A percentile compares a stretch with the other conserved stretches of the same genome.
Conservation (phyloP, 148 eudicot genomes). For the Vaccinium corymbosum region DNA sequence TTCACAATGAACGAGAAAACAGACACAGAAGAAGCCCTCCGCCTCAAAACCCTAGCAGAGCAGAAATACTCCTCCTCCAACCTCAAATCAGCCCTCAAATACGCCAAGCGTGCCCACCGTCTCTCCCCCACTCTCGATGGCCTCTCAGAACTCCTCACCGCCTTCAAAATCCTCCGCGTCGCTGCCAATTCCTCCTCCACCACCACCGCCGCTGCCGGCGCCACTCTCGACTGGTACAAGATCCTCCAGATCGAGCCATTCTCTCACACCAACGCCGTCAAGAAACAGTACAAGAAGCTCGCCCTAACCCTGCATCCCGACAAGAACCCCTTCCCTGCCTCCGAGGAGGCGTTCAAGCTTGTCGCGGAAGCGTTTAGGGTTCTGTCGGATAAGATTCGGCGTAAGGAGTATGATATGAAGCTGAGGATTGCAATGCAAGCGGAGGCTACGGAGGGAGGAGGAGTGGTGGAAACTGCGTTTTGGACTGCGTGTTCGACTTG, state of each 20-base stretch:
- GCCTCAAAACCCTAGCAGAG: constrained; percentile 61
- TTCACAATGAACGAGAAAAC: constrained; percentile 11
- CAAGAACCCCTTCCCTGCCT: constrained; percentile 42
- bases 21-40: constrained; percentile 34
- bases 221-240: constrained; percentile 41
- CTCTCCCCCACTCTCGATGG: constrained; percentile 45
- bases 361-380: constrained; percentile 56
- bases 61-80: constrained; percentile 40
- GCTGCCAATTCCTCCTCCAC: constrained; percentile 20
- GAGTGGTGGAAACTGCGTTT: constrained; percentile 28
- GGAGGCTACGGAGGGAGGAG: constrained; percentile 27
- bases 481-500: constrained; percentile 57
- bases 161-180: constrained; percentile 45
- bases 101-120: constrained; percentile 42
- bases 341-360: constrained; percentile 63
- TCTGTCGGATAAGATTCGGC: constrained; percentile 45
- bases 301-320: constrained; percentile 66
- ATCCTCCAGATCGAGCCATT: constrained; percentile 54
- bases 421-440: constrained; percentile 48
- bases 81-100: constrained; percentile 47
- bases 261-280: constrained; percentile 44
- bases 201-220: background rate
- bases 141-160: constrained; percentile 47
- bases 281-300: constrained; percentile 57
- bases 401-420: constrained; percentile 53